Percentiles rank a stretch among this genome's conserved stretches.
phyloP scores from a whole-genome alignment of 2,329 filamentous ascomycete species.

The Cryoendolithus antarcticus region DNA sequence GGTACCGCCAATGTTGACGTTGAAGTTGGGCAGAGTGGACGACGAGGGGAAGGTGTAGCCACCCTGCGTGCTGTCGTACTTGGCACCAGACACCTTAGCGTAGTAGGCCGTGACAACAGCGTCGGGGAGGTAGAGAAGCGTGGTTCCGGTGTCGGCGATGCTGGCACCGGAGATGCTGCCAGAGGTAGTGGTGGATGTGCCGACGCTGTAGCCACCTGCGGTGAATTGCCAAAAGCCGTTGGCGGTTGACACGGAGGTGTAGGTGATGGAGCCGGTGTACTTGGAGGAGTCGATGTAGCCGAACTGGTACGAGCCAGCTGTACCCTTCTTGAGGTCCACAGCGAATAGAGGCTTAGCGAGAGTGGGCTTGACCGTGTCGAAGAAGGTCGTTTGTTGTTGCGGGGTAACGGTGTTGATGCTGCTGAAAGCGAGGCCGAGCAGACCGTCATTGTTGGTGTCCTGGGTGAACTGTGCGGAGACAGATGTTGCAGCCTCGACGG shows the following conservation, averaged over 20 bases:
- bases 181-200: constrained; percentile 27
- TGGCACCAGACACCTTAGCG: constrained; percentile 40
- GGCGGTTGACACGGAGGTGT: constrained; percentile 41
- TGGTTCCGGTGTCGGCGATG: constrained; percentile 62
- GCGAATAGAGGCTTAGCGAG: constrained; percentile 46
- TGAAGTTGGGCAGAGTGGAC: constrained; percentile 41
- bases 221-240: constrained; percentile 55
- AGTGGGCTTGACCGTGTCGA: constrained; percentile 43
- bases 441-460: constrained; percentile 44
- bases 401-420: constrained; percentile 46
- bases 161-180: constrained; percentile 35
- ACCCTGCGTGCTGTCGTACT: constrained; percentile 35
- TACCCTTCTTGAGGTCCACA: constrained; percentile 42
- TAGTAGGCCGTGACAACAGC: constrained; percentile 49
- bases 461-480: constrained; percentile 42
- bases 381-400: constrained; percentile 42
- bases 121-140: constrained; percentile 48
- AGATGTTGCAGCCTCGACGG: constrained; percentile 51
- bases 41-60: constrained; percentile 45
- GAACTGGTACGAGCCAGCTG: constrained; percentile 43
- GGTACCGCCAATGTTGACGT: constrained; percentile 37
- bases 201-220: constrained; percentile 44
- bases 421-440: constrained; percentile 49
- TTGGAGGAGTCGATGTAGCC: constrained; percentile 43
- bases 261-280: constrained; percentile 47